These are phyloP conservation scores for Aspergillus sp. DNA, from an alignment of 2,329 filamentous ascomycete genomes.

Conservation along the genomic window DNA sequence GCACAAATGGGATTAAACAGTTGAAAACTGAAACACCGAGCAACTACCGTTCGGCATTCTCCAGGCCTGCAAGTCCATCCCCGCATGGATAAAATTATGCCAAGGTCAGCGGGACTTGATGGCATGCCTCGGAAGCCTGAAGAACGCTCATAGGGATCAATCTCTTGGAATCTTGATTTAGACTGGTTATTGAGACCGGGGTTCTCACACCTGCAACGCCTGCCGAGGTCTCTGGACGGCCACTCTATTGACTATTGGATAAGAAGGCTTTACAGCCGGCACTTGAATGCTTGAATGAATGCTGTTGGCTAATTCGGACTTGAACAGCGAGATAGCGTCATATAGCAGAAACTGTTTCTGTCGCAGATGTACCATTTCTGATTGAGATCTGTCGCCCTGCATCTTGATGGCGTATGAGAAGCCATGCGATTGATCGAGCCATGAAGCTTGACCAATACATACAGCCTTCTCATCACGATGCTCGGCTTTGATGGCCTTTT, in stretches of 20 bases:
- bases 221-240: too few species aligned
- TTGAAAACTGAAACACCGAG: constrained; percentile 2
- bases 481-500: background rate
- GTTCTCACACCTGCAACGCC: too few species aligned
- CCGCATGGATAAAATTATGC: background rate
- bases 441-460: too few species aligned
- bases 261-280: too few species aligned
- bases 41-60: constrained; percentile 3
- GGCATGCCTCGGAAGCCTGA: background rate
- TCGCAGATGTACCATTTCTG: background rate
- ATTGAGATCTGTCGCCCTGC: background rate
- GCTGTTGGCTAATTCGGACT: background rate
- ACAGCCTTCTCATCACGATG: too few species aligned
- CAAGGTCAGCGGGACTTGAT: background rate
- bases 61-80: background rate
- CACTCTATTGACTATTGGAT: too few species aligned
- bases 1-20: background rate
- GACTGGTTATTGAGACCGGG: too few species aligned
- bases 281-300: background rate
- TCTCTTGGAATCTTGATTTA: too few species aligned
- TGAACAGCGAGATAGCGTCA: background rate
- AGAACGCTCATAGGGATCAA: too few species aligned
- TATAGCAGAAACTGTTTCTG: background rate
- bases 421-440: too few species aligned
- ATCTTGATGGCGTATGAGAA: too few species aligned